phyloP scores from a whole-genome alignment of 129 eudicot species.

The Flaveria brownii region DNA sequence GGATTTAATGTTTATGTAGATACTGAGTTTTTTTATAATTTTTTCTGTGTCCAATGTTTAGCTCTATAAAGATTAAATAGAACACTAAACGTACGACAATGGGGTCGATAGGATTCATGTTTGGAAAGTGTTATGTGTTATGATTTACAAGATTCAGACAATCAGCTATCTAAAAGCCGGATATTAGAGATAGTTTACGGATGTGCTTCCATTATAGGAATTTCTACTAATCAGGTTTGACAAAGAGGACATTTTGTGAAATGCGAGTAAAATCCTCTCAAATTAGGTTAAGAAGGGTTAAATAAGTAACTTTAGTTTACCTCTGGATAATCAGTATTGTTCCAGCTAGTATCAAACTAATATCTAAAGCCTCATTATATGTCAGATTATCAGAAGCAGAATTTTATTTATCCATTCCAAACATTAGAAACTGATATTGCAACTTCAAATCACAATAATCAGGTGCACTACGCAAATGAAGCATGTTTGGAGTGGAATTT shows the following conservation, averaged over 20 bases:
- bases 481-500: background rate
- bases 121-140: background rate
- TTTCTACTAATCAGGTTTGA: background rate
- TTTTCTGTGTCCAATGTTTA: background rate
- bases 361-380: background rate
- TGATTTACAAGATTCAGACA: background rate
- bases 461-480: background rate
- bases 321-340: background rate
- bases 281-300: background rate
- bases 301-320: background rate
- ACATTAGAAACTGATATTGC: background rate
- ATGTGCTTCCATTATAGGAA: background rate
- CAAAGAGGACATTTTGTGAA: background rate
- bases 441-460: background rate
- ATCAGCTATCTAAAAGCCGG: too few relatives aligned
- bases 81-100: background rate
- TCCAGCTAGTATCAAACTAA: background rate
- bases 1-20: slow-evolving; percentile 1
- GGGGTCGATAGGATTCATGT: background rate
- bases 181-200: background rate
- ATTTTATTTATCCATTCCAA: background rate
- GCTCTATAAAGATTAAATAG: background rate
- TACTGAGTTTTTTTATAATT: background rate
- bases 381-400: background rate
- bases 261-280: background rate